phyloP scores from a whole-genome alignment of 2,329 filamentous ascomycete genomes.

The Neofusicoccum kwambonambiense region DNA sequence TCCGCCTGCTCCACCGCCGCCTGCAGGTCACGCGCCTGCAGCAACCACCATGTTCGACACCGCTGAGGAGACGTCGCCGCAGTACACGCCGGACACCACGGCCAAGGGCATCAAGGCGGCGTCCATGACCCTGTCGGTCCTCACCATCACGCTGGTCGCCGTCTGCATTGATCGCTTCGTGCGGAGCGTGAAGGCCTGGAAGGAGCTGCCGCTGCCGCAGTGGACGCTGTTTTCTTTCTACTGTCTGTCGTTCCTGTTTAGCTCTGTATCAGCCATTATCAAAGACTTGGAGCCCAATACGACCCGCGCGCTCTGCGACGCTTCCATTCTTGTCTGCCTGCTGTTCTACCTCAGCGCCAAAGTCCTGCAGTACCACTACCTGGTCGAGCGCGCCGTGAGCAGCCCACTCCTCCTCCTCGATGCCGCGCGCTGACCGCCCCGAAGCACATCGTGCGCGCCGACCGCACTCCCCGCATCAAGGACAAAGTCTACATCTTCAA shows the following conservation, averaged over 20 bases:
- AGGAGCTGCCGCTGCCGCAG: neutral
- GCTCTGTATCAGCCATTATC: neutral
- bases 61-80: neutral
- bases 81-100: neutral
- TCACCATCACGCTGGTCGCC: constrained; percentile 1
- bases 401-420: neutral
- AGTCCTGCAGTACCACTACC: constrained; percentile 64
- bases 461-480: constrained; percentile 51
- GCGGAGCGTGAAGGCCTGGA: constrained; percentile 2
- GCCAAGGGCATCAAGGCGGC: neutral
- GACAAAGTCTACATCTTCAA: constrained; percentile 63
- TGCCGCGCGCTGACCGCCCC: neutral
- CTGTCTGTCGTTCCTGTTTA: constrained; percentile 1
- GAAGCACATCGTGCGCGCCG: constrained; percentile 59
- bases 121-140: constrained; percentile 7
- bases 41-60: neutral
- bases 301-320: neutral
- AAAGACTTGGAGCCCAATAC: constrained; percentile 4
- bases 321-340: constrained; percentile 32
- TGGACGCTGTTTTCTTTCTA: neutral
- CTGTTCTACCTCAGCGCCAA: constrained; percentile 64
- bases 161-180: constrained; percentile 7
- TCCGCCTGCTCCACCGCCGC: neutral
- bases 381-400: constrained; percentile 62
- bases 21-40: constrained; percentile 5